Conservation (phyloP, 1,139 yeast species). For the Pichia norvegensis region DNA sequence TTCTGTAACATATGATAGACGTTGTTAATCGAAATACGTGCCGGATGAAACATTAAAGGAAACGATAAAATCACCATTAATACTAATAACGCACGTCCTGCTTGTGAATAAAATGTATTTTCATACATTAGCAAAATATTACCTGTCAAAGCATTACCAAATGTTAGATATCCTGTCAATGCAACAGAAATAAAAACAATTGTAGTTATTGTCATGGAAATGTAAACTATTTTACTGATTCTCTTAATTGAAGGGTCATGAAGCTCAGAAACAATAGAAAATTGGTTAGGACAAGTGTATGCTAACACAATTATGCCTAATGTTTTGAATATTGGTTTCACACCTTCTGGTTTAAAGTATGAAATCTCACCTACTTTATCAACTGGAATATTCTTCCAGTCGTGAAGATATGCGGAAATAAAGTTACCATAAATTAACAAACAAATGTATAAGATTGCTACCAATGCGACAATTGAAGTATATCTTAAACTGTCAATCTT, state of each 20-base stretch:
- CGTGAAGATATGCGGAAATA: conserved; percentile 27
- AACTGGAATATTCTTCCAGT: conserved; percentile 21
- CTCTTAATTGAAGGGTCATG: conserved; percentile 45
- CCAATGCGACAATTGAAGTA: conserved; percentile 76
- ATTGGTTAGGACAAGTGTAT: conserved; percentile 91
- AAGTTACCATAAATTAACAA: conserved; percentile 66
- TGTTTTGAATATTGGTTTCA: conserved; percentile 61
- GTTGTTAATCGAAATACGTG: conserved; percentile 77
- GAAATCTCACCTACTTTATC: conserved; percentile 45
- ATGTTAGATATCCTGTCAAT: conserved; percentile 74
- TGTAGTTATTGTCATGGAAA: conserved; percentile 52
- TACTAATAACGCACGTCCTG: conserved; percentile 72
- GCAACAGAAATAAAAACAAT: conserved; percentile 65
- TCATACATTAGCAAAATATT: conserved; percentile 69
- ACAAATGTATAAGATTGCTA: conserved; percentile 72
- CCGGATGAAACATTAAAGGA: conserved; percentile 91
- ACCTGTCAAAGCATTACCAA: conserved; percentile 71
- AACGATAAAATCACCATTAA: conserved; percentile 79
- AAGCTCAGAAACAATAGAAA: conserved; percentile 81
- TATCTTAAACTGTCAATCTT: conserved; percentile 79
- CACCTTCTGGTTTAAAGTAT: conserved; percentile 46
- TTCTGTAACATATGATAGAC: conserved; percentile 47
- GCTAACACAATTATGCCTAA: conserved; percentile 93
- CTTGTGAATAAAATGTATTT: conserved; percentile 39
- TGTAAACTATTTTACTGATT: conserved; percentile 43